Conservation (phyloP, 208 protist species). For the Wallacemonas sp. region DNA sequence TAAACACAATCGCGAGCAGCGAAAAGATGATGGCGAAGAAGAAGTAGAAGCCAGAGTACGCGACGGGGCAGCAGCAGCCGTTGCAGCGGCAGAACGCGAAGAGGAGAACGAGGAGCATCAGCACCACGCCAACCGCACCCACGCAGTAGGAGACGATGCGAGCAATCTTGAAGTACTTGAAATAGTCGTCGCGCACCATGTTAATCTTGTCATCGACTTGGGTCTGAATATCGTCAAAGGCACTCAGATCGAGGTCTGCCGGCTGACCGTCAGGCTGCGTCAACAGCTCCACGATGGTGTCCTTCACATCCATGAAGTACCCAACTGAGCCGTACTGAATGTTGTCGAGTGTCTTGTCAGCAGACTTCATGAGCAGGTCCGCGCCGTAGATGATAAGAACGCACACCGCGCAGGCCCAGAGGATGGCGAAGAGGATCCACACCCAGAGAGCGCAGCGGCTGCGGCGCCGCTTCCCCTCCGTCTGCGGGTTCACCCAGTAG, state of each 20-base stretch:
- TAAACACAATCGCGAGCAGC: slow-evolving; percentile 56
- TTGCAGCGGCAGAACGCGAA: slow-evolving; percentile 53
- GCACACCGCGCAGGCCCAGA: slow-evolving; percentile 46
- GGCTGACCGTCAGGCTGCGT: slow-evolving; percentile 16
- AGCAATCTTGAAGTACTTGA: slow-evolving; percentile 64
- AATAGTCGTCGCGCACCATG: slow-evolving; percentile 34
- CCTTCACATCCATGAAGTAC: slow-evolving; percentile 46
- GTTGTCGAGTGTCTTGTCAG: slow-evolving; percentile 25
- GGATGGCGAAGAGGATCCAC: slow-evolving; percentile 49
- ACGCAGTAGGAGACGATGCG: slow-evolving; percentile 53
- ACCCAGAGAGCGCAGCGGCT: slow-evolving; percentile 66
- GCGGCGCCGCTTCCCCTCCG: slow-evolving; percentile 16
- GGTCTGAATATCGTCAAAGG: slow-evolving; percentile 35
- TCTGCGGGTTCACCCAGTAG: slow-evolving; percentile 26
- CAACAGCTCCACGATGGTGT: slow-evolving; percentile 31
- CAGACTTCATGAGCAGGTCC: slow-evolving; percentile 27
- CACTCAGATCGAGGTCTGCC: slow-evolving; percentile 22
- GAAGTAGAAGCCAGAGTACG: slow-evolving; percentile 55
- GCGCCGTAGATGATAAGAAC: slow-evolving; percentile 64
- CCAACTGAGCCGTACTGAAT: slow-evolving; percentile 26
- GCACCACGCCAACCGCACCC: slow-evolving; percentile 42
- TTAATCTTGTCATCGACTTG: slow-evolving; percentile 26
- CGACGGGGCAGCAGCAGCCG: slow-evolving; percentile 30
- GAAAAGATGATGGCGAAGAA: slow-evolving; percentile 61
- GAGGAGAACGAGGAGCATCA: slow-evolving; percentile 54